Conservation (phyloP, 495 filamentous ascomycete species). For the Talaromyces borbonicus region DNA sequence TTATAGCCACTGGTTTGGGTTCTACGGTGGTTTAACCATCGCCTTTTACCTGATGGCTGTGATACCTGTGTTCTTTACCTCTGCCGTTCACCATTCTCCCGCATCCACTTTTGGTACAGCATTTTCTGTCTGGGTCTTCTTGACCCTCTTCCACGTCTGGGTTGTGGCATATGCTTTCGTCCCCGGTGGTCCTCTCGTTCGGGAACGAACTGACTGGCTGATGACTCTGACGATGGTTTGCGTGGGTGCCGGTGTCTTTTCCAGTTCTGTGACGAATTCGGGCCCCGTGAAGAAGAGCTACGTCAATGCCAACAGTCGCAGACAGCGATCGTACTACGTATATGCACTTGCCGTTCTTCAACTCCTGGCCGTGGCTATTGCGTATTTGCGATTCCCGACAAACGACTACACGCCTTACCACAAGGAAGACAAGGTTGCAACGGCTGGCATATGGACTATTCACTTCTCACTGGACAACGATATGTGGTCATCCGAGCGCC, state of each 20-base stretch:
- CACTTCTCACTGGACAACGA: constrained; percentile 98
- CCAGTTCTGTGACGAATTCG: constrained; percentile 47
- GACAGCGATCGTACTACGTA: constrained; percentile 57
- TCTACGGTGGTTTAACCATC: constrained; percentile 68
- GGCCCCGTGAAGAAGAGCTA: constrained; percentile 37
- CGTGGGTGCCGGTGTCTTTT: constrained; percentile 80
- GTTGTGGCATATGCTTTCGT: constrained; percentile 98
- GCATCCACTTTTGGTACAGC: constrained; percentile 74
- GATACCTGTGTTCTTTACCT: constrained; percentile 61
- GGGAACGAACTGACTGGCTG: constrained; percentile 93
- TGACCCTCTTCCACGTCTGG: constrained; percentile 95
- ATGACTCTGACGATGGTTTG: constrained; percentile 77
- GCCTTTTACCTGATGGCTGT: constrained; percentile 78
- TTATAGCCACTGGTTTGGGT: constrained; percentile 80
- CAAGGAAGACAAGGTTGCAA: constrained; percentile 72
- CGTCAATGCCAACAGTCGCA: constrained; percentile 41
- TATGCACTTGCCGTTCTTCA: constrained; percentile 66
- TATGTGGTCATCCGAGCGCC: constrained; percentile 95
- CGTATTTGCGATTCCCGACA: constrained; percentile 89
- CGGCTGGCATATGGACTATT: constrained; percentile 96
- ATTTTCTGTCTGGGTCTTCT: constrained; percentile 80
- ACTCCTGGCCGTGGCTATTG: constrained; percentile 66
- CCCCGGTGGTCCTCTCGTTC: constrained; percentile 86
- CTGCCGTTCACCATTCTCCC: constrained; percentile 64
- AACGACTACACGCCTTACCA: constrained; percentile 89